Base-by-base conservation (phyloP, 2,329 filamentous ascomycete species). In the Didymella lethalis region DNA sequence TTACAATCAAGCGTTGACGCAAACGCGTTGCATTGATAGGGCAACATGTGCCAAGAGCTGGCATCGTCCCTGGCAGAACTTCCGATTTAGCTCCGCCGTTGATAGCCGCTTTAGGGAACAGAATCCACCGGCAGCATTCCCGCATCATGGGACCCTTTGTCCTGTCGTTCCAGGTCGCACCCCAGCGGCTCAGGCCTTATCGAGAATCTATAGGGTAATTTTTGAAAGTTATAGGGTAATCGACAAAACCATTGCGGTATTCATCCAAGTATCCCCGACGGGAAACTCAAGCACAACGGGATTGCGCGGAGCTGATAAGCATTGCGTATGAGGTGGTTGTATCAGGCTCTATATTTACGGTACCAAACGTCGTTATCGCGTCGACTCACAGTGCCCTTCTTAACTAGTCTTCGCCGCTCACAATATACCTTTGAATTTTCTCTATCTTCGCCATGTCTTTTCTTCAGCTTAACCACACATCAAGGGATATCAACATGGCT, bases 131-230 rank as follows among this genome's bases (percentile, higher is more conserved):
- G 47, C 62, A 64, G 54, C 48, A 57, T 18, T 55, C 50, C 49
- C 50, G 53, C 50, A 64, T 51, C 55, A 65, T 53, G 58, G 59
- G 62, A 59, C 64, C 55, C 60, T 58, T 66, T 64, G 60, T 64
- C 59, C 62, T 70, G 67, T 71, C 69, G 68, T 70, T 63, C 59
- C 61, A 59, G 57, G 63, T 64, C 59, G 61, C 58, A 57, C 51
- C 56, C 61, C 54, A 54, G 49, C 54, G 59, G 64, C 54, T 62
- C 62, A 55, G 53, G 44, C 62, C 67, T 69, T 72, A 73, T 72
- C 67, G 67, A 65, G 61, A 66, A 68, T 59, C 58, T 73, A 74
- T 74, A 68, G 72, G 72, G 71, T 74, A 74, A 75, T 72, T 63
- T 34, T 16, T 51, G 48, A 55, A 63, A 63, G 57, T 65, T 74